Evolutionary conservation across 2,329 filamentous ascomycete species (phyloP), one percentile per base, ranked within the genome.

Genomic region (Exophiala oligosperma): DNA sequence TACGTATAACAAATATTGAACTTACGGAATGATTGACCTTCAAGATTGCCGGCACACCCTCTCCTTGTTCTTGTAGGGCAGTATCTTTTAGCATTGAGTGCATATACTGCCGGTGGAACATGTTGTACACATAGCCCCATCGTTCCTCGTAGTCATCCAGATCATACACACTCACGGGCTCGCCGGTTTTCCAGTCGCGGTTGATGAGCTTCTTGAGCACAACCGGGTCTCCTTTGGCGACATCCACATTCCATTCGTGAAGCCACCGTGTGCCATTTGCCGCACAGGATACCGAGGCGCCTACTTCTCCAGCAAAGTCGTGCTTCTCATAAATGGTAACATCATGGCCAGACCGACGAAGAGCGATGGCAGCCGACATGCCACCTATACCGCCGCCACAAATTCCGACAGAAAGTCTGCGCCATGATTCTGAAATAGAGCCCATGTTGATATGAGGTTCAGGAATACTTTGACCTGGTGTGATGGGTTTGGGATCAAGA

Each of bases 101-200:
- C 86, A 89, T 88, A 61, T 88, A 80, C 66, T 87, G 83, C 0
- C 86, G 77, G 67, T 89, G 86, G 64, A 89, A 89, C 84, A 87
- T 87, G 70, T 88, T 85, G 69, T 88, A 87, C 0, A 82, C 80
- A 70, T 83, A 81, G 11, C 85, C 85, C 85, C 85, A 89, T 54
- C 76, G 76, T 72, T 84, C 68, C 70, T 89, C 81, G 57, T 89
- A 89, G 67, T 89, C 86, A 9, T 74, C 79, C 17, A 90, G 71
- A 64, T 83, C 80, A 64, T 87, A 88, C 0, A 86, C 82, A 63
- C 81, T 88, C 24, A 85, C 79, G 0, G 83, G 81, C 71, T 88
- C 82, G 0, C 87, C 87, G 1, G 85, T 89, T 68, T 82, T 81
- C 86, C 86, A 90, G 71, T 89, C 85, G 2, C 83, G 81, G 69